Evolutionary conservation across 306 rosid species (phyloP).

Genomic region (cucumber (Cucumis sativus)): DNA sequence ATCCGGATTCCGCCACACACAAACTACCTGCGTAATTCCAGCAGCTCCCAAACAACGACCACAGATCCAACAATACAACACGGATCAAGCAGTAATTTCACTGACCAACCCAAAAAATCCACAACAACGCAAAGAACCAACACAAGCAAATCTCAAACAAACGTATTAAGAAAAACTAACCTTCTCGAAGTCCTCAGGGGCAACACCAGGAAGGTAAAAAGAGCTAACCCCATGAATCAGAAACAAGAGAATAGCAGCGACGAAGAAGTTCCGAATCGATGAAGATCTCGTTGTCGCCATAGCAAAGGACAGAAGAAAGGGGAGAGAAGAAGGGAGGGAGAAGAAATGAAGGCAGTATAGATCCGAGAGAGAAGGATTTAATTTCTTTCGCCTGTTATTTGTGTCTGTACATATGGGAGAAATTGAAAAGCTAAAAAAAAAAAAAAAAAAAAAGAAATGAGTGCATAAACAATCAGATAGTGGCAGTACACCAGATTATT

Average conservation of each 20-base stretch:
- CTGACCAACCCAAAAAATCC: not conserved
- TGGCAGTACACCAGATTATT: not conserved
- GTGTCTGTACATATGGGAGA: not conserved
- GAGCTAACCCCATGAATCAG: slow-evolving; percentile 46
- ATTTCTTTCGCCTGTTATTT: not conserved
- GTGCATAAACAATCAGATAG: not conserved
- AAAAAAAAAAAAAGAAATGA: not conserved
- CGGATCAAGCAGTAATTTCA: slow-evolving; percentile 24
- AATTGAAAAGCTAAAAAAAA: not conserved
- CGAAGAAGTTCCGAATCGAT: slow-evolving; percentile 9
- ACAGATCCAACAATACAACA: slow-evolving; percentile 6
- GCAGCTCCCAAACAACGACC: not conserved
- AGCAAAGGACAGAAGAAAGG: not conserved
- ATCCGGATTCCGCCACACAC: not conserved
- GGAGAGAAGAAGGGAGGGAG: not conserved
- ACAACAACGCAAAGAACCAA: not conserved
- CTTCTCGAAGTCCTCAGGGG: slow-evolving; percentile 86
- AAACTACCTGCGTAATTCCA: not conserved
- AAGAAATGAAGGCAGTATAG: not conserved
- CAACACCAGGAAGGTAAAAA: slow-evolving; percentile 98
- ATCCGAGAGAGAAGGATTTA: not conserved
- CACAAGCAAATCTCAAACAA: not conserved
- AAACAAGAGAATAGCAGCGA: slow-evolving; percentile 31
- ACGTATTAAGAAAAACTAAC: slow-evolving; percentile 23
- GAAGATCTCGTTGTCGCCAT: slow-evolving; percentile 31